These are phyloP conservation scores for Termitomyces sp. DNA, from an alignment of 768 basidiomycete species.

Conservation along the genomic window DNA sequence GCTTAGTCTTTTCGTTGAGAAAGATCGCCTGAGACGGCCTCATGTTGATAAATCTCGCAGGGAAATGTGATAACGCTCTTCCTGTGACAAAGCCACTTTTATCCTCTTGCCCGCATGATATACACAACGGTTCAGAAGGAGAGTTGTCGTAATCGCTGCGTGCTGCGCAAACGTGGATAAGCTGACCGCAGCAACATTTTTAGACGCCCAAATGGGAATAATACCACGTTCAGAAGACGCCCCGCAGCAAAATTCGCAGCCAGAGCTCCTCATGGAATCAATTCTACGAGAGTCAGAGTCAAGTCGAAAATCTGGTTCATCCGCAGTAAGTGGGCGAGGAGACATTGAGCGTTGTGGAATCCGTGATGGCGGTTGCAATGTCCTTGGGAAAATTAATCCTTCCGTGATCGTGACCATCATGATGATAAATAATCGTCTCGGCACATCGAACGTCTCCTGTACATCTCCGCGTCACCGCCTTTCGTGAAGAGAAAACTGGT, in stretches of 20 bases:
- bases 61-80: not conserved
- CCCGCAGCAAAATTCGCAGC: not conserved
- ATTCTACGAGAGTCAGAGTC: too few relatives aligned
- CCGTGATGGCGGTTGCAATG: too few relatives aligned
- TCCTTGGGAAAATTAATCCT: not conserved
- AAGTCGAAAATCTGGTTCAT: not conserved
- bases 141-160: not conserved
- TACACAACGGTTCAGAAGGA: not conserved
- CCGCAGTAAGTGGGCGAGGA: not conserved
- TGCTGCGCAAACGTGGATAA: not conserved
- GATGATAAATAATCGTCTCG: too few relatives aligned
- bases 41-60: not conserved
- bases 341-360: not conserved
- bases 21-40: constrained; percentile 3
- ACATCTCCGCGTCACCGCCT: too few relatives aligned
- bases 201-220: not conserved
- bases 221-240: not conserved
- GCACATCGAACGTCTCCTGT: too few relatives aligned
- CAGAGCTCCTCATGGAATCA: not conserved
- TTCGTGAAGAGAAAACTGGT: too few relatives aligned
- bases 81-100: not conserved
- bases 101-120: not conserved
- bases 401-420: too few relatives aligned
- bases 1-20: constrained; percentile 4
- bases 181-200: not conserved